Evolutionary conservation across 441 rosid species (phyloP), one percentile per base, ranked within the genome.

Genomic region (Daphne laureola): DNA sequence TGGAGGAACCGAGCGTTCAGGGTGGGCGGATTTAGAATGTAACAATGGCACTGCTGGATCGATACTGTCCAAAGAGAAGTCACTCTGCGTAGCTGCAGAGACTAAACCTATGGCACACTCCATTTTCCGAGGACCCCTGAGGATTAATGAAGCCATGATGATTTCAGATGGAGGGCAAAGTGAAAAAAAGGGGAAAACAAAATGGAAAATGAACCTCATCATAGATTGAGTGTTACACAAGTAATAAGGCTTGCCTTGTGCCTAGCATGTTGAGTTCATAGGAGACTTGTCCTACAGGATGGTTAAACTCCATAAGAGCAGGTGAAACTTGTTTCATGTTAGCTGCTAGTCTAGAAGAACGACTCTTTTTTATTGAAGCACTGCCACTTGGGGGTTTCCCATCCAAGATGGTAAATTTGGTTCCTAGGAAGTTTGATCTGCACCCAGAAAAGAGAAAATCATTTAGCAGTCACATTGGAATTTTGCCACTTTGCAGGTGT

Each of bases 41-140:
- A 74, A 70, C 46, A 59, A 65, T 14, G 79, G 71, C 27, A 59
- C 40, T 7, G 86, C 63, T 14, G 67, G 78, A 42, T 78, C 65
- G 47, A 44, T n/a, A 51, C 55, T 65, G 65, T 58, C 14, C 26
- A 55, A 48, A 50, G 73, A 43, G 50, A 73, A 66, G 53, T 68
- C 71, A 4, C 82, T 69, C 67, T 74, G 84, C 17, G 77, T 69
- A 0, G 81, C 67, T 47, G 72, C 69, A 18, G 84, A 83, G 64
- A 80, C 57, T 23, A 73, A 68, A 57, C 73, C 76, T 87, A 84
- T 70, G 31, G 57, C 27, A 53, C 91, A 84, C 27, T 66, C 71
- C 87, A 84, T 84, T 70, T 71, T 81, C 68, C 91, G 78, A 11
- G 91, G 91, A 52, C 87, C 91, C 62, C 91, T 84, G 73, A 42